These are phyloP conservation scores for Macrolepiota dolichaula DNA, from an alignment of 768 basidiomycete genomes.

Conservation along the genomic window DNA sequence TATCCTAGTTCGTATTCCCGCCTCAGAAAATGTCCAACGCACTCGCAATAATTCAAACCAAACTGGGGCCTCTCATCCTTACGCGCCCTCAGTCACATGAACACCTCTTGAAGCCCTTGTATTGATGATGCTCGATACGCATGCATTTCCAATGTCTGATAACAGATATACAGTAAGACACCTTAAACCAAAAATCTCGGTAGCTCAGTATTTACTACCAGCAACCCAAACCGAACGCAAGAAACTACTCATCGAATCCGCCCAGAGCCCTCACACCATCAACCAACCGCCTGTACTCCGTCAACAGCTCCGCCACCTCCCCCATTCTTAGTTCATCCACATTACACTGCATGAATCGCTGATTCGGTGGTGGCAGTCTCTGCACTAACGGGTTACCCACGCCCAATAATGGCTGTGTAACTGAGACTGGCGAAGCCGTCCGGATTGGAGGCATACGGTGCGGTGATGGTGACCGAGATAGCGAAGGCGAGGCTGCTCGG, in stretches of 20 bases:
- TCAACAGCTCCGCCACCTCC: conserved; percentile 77
- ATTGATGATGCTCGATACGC: no score
- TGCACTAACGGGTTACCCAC: not conserved
- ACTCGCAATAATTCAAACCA: no score
- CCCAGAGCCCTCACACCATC: conserved; percentile 59
- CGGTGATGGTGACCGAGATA: conserved; percentile 19
- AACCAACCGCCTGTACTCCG: conserved; percentile 78
- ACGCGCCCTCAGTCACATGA: no score
- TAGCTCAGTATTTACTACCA: no score
- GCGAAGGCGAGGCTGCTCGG: conserved; percentile 11
- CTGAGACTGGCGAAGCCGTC: conserved; percentile 30
- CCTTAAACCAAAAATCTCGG: no score
- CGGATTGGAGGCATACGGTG: conserved; percentile 1
- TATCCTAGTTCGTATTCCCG: no score
- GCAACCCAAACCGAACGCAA: not conserved
- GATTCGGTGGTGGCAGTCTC: conserved; percentile 56
- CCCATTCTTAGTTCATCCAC: conserved; percentile 76
- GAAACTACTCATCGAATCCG: conserved; percentile 44
- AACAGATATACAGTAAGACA: no score
- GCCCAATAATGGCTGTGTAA: conserved; percentile 19
- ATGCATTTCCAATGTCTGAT: no score
- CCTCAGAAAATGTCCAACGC: no score
- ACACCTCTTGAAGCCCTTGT: no score
- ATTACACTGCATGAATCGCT: conserved; percentile 67
- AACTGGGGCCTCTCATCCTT: no score